Evolutionary conservation across 2,329 filamentous ascomycete genomes (phyloP).

Genomic region (Endocalyx cinctus): DNA sequence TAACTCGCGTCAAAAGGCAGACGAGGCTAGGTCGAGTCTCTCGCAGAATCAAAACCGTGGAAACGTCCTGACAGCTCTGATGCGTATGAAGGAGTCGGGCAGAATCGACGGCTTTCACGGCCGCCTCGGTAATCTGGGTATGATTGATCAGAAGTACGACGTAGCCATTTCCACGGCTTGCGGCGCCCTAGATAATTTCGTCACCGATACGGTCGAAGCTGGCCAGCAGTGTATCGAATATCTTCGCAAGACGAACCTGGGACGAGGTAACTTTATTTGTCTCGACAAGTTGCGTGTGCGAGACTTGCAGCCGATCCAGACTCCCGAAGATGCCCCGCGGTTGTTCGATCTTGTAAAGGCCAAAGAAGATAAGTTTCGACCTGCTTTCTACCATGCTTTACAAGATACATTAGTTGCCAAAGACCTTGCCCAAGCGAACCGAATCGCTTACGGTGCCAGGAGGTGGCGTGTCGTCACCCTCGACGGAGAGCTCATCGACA

Average conservation of each 20-base stretch:
- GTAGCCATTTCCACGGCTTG: conserved; percentile 98
- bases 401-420: conserved; percentile 92
- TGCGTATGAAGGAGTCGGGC: conserved; percentile 92
- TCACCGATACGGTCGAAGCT: conserved; percentile 92
- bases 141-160: conserved; percentile 91
- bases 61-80: conserved; percentile 84
- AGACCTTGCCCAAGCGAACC: conserved; percentile 91
- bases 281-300: conserved; percentile 79
- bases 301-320: conserved; percentile 75
- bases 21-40: conserved; percentile 88
- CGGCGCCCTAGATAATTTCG: conserved; percentile 86
- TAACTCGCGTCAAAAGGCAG: conserved; percentile 85
- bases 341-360: conserved; percentile 89
- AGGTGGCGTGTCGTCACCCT: conserved; percentile 96
- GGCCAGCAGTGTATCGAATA: conserved; percentile 98
- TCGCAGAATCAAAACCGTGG: conserved; percentile 88
- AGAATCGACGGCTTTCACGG: conserved; percentile 97
- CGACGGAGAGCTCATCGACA: conserved; percentile 92
- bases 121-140: conserved; percentile 85
- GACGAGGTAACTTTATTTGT: conserved; percentile 94
- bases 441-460: conserved; percentile 90
- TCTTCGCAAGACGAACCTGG: conserved; percentile 92
- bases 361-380: conserved; percentile 79
- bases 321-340: conserved; percentile 86
- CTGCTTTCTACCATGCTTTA: conserved; percentile 92